Base-by-base conservation (phyloP, 257 asterid species). In the Forsythia viridissima region DNA sequence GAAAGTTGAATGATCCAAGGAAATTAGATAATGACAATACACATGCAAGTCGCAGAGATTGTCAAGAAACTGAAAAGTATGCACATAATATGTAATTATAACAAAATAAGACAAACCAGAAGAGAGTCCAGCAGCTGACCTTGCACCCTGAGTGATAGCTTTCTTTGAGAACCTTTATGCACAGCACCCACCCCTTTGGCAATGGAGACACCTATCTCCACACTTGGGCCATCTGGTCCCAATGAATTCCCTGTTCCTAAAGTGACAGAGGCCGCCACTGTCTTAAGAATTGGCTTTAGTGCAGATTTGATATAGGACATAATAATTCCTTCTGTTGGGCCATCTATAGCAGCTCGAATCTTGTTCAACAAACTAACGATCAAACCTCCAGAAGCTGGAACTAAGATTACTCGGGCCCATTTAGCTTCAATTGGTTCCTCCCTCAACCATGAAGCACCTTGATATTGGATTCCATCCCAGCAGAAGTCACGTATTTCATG, bases 181-280 rank as follows among this genome's bases (percentile, higher is more conserved):
- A 91, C 75, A 36, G 82, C 11, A 41, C 96, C 96, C 4, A 93
- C 86, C 81, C 93, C 98, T 83, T 92, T 93, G 77, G 98, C 97
- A 79, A 92, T 76, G 13, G 97, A 90, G 40, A 88, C 90, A 52
- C 98, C 97, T 74, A 95, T 93, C 84, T 95, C 99, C 41, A 95
- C 98, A 78, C 98, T 95, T 9, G 99, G 99, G 75, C 99, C 99
- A 90, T 95, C 99, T 34, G 99, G 99, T 82, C 99, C 99, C 83
- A 95, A 84, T 2, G 99, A 92, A 82, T 93, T 95, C 67, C 99
- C 99, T 9, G 99, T 95, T 75, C 99, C 99, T 78, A 95, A 76
- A 38, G 99, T 95, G 83, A 90, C 90, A 80, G 98, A 95, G 91
- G 98, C 97, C 57, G 99, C 97, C 81, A 84, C 70, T 55, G 97